Evolutionary conservation across 2,329 filamentous ascomycete species (phyloP), one percentile per base, ranked within the genome.

Genomic region (Cladosporium oxysporum): DNA sequence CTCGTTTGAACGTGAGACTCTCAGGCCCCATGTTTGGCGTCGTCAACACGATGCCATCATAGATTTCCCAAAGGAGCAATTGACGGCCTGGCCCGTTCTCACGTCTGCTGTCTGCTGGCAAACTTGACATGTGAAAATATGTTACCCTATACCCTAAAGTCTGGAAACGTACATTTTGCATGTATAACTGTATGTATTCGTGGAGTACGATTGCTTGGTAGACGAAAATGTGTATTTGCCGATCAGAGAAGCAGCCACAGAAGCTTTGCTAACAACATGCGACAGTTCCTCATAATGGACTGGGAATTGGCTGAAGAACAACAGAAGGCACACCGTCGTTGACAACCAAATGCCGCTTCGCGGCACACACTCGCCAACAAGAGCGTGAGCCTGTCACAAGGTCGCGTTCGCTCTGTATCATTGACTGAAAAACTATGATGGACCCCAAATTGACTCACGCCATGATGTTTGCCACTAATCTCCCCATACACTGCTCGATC

Each of bases 11-110:
- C 28, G 31, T 55, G 16, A 55, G 52, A 55, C n/a, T 7, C 21
- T 33, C 52, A 33, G 31, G 8, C 28, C 31, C 7, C 52, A 55
- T 55, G 52, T 33, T 29, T 55, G 52, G 52, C 21, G 52, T 55
- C 52, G 52, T 55, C 52, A 55, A 55, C 52, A 55, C 52, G 52
- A 55, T 55, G 52, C 52, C 52, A 55, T 55, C 52, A 55, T 55
- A 55, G 52, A 55, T 10, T 55, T 55, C 52, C 52, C 16, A 55
- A 55, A 31, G 28, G 10, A 29, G 50, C n/a, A 47, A 47, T 21
- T 12, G n/a, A 2, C n/a, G 41, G 41, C n/a, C 11, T 10, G 41
- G 11, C 12, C 41, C 41, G 41, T 11, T 47, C n/a, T 47, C 41
- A 3, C 1, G 10, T 21, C 41, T 26, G 23, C 23, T 26, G 23